Conservation (phyloP, 176 grass and related monocot genomes). For the Hyparrhenia diplandra region DNA sequence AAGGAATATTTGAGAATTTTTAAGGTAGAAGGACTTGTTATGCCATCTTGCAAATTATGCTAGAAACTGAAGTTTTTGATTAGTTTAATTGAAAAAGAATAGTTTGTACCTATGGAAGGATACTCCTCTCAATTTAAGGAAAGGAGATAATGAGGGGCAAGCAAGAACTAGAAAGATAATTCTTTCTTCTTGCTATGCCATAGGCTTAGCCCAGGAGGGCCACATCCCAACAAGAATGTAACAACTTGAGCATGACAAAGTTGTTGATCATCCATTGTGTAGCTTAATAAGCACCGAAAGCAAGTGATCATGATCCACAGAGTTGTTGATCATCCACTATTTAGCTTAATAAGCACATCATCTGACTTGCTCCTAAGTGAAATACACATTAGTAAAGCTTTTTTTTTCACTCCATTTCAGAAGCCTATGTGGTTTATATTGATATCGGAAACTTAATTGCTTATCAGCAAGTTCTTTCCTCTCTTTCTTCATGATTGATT, state of each 20-base stretch:
- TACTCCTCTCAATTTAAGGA: neutral
- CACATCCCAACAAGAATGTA: neutral
- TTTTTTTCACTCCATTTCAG: neutral
- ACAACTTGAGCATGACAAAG: slow-evolving; percentile 1
- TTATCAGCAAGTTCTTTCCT: neutral
- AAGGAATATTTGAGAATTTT: neutral
- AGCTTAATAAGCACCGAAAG: neutral
- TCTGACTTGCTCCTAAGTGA: neutral
- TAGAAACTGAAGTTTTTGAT: neutral
- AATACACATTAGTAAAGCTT: neutral
- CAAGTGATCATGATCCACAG: neutral
- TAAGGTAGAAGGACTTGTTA: neutral
- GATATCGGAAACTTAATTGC: neutral
- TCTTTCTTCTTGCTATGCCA: neutral
- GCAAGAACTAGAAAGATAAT: neutral
- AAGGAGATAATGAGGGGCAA: neutral
- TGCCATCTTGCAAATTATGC: neutral
- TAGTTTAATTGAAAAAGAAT: neutral
- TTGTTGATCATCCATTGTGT: neutral
- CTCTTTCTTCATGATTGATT: slow-evolving; percentile 11
- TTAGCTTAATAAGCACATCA: neutral
- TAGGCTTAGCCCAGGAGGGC: neutral
- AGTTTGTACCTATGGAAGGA: neutral
- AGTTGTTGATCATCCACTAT: neutral
- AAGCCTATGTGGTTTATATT: neutral